phyloP scores from a whole-genome alignment of 176 grass and related monocot species.

The Pontederia paniculata region DNA sequence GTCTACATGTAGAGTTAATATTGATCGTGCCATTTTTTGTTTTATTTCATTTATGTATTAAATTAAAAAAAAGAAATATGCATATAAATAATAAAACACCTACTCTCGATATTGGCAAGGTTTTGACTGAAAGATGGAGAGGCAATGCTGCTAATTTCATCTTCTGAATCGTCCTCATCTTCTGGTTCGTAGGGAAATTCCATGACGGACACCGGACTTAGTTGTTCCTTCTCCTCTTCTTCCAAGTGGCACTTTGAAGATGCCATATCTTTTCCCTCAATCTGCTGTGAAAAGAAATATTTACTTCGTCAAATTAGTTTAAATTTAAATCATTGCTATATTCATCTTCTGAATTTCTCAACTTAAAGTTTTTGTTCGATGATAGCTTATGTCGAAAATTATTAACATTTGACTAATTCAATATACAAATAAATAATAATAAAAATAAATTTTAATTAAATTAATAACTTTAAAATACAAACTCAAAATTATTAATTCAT shows the following conservation, averaged over 20 bases:
- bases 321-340: too few relatives aligned
- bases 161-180: slow-evolving; percentile 18
- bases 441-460: too few relatives aligned
- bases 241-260: slow-evolving; percentile 4
- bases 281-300: too few relatives aligned
- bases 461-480: too few relatives aligned
- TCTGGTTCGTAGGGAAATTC: slow-evolving; percentile 51
- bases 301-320: too few relatives aligned
- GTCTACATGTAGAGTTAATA: too few relatives aligned
- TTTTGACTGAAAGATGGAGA: slow-evolving; percentile 36
- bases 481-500: too few relatives aligned
- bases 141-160: background rate
- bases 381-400: too few relatives aligned
- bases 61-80: background rate
- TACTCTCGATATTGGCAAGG: slow-evolving; percentile 51
- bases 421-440: too few relatives aligned
- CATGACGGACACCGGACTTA: slow-evolving; percentile 70
- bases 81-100: background rate
- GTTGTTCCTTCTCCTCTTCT: slow-evolving; percentile 28
- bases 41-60: background rate
- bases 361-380: too few relatives aligned
- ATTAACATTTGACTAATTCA: too few relatives aligned
- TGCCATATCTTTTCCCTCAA: background rate
- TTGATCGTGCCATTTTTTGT: background rate
- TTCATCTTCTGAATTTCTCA: too few relatives aligned